Evolutionary conservation across 2,329 filamentous ascomycete genomes (phyloP), one percentile per base, ranked within the genome.

Genomic region (Beauveria asiatica): DNA sequence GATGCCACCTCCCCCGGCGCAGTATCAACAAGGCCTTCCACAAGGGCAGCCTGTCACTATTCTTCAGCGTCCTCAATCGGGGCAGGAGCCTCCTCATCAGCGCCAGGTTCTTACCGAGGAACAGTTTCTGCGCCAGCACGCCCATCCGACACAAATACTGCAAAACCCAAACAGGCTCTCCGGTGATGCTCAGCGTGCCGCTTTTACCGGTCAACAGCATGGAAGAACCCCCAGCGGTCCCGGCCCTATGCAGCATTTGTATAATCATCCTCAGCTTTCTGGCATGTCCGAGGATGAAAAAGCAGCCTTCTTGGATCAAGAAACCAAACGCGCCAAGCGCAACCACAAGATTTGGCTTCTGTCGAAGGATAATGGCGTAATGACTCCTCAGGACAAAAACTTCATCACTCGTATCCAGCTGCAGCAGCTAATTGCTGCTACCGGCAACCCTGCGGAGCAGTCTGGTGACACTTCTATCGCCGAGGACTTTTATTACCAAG

Each of bases 341-440:
- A 97, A 99, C 70, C 93, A 97, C 77, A 99, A 99, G 79, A 97
- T 99, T 63, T 93, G 92, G 76, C 80, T 95, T 46, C 78, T 97
- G 57, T 96, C 91, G 25, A 92, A 91, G 75, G 92, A 96, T 68
- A 99, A 99, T 69, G 94, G 94, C 25, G 77, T 99, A 63, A 99
- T 99, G 94, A 99, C 94, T 4, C 94, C 94, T 0, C 93, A 97
- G 70, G 94, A 99, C 75, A 99, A 99, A 80, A 99, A 97, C 72
- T 99, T 97, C 75, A 96, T 99, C 66, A 97, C 94, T 5, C 87
- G 94, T 19, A 99, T 99, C 65, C 94, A 99, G 72, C 81, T 99
- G 57, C 94, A 99, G 75, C 94, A 99, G 72, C 83, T 99, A 41
- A 90, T 99, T 58, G 87, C 93, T 11, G 92, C 94, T 9, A 96